Percentiles rank a stretch among this genome's conserved stretches.
These are phyloP conservation scores for Apiotrichum gamsii DNA, from an alignment of 1,284 basidiomycete genomes.

Conservation along the genomic window DNA sequence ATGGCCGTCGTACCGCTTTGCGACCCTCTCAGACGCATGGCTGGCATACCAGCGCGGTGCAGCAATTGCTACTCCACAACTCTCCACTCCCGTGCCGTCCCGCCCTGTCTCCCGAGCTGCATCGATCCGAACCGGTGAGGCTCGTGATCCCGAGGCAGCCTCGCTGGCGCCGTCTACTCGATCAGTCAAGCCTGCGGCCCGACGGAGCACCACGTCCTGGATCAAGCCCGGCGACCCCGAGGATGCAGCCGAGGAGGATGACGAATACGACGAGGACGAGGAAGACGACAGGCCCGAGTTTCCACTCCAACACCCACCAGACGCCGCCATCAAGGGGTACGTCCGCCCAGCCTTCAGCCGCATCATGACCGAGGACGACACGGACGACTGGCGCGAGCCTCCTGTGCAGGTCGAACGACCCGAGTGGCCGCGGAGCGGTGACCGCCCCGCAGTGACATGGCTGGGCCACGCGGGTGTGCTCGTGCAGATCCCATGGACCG, in stretches of 20 bases:
- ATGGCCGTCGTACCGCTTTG: slow-evolving; percentile 43
- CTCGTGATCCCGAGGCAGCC: too few relatives aligned
- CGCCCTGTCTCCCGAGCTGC: not conserved
- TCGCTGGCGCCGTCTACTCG: too few relatives aligned
- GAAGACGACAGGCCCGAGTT: slow-evolving; percentile 4
- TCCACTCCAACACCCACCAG: slow-evolving; percentile 2
- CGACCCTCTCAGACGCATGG: slow-evolving; percentile 35
- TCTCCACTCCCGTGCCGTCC: not conserved
- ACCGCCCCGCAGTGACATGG: slow-evolving; percentile 36
- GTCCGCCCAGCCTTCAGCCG: slow-evolving; percentile 29
- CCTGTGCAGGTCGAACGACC: slow-evolving; percentile 36
- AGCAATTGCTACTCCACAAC: slow-evolving; percentile 31
- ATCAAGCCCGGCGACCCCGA: slow-evolving; percentile 5
- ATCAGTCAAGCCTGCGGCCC: too few relatives aligned
- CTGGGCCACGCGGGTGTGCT: slow-evolving; percentile 44
- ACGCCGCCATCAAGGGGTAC: slow-evolving; percentile 15
- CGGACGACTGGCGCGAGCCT: slow-evolving; percentile 43
- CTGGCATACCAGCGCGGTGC: slow-evolving; percentile 41
- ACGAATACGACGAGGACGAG: slow-evolving; percentile 4
- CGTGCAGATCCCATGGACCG: slow-evolving; percentile 37
- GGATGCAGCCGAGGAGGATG: slow-evolving; percentile 12
- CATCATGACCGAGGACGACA: slow-evolving; percentile 32
- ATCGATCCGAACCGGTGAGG: too few relatives aligned
- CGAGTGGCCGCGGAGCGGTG: slow-evolving; percentile 19
- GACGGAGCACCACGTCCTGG: not conserved